Conservation (phyloP, 805 yeast genomes). For the Metschnikowia shivogae region DNA sequence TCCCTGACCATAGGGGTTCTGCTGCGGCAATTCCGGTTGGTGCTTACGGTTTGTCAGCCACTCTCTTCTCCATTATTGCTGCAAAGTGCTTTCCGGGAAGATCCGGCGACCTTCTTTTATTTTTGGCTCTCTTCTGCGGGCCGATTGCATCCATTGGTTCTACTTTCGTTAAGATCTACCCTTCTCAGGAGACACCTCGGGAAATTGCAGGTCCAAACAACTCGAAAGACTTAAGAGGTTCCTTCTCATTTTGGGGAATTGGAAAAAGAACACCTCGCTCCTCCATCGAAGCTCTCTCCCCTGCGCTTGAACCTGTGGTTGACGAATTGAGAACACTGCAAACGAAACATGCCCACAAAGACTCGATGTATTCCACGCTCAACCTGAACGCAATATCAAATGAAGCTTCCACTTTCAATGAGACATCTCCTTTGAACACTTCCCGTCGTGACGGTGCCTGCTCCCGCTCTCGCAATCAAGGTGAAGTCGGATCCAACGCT, state of each 20-base stretch:
- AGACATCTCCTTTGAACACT: constrained; percentile 1
- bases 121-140: constrained; percentile 54
- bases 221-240: constrained; percentile 24
- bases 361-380: constrained; percentile 5
- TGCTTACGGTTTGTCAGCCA: constrained; percentile 67
- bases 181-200: constrained; percentile 9
- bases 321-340: constrained; percentile 5
- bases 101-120: constrained; percentile 51
- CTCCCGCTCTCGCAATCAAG: background rate
- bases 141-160: constrained; percentile 40
- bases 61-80: constrained; percentile 56
- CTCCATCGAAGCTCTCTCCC: constrained; percentile 8
- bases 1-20: constrained; percentile 65
- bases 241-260: constrained; percentile 39
- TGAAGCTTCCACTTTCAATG: constrained; percentile 12
- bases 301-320: constrained; percentile 10
- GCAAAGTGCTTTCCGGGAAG: constrained; percentile 49
- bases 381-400: constrained; percentile 9
- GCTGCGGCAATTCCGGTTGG: constrained; percentile 70
- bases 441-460: background rate
- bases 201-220: background rate
- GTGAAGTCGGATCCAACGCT: background rate
- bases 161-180: constrained; percentile 40
- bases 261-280: constrained; percentile 27
- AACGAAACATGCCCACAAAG: constrained; percentile 1